phyloP scores from a whole-genome alignment of 352 stramenopile genomes.

The Pythium guiyangense region DNA sequence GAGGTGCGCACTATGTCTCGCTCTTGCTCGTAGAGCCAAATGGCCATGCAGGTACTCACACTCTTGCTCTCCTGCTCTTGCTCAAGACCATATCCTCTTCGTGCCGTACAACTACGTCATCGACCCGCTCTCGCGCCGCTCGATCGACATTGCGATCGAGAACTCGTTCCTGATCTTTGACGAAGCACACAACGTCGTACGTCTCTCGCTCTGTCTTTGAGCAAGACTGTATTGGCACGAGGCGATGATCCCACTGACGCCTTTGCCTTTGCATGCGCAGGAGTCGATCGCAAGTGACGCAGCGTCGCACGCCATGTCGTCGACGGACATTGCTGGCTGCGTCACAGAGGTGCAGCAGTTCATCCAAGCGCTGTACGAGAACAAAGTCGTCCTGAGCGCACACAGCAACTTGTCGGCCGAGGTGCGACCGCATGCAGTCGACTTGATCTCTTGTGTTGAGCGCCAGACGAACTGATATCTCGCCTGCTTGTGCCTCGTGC shows the following conservation, averaged over 20 bases:
- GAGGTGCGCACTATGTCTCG: conserved; percentile 83
- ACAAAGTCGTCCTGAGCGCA: too few relatives aligned
- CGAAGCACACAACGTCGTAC: conserved; percentile 99
- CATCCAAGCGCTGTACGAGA: too few relatives aligned
- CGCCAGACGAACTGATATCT: neutral
- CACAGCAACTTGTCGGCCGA: conserved; percentile 58
- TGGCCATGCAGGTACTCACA: too few relatives aligned
- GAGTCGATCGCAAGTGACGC: conserved; percentile 91
- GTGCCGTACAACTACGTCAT: too few relatives aligned
- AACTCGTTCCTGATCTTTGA: too few relatives aligned
- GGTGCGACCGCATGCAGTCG: conserved; percentile 18
- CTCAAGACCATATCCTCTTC: too few relatives aligned
- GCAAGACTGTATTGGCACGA: neutral
- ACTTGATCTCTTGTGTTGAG: too few relatives aligned
- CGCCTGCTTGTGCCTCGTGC: neutral
- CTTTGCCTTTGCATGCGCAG: conserved; percentile 14
- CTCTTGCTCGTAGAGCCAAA: too few relatives aligned
- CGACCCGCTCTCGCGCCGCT: too few relatives aligned
- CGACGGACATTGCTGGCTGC: conserved; percentile 77
- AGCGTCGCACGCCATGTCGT: conserved; percentile 95
- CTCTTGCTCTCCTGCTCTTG: too few relatives aligned
- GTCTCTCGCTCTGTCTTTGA: conserved; percentile 13
- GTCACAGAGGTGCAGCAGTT: too few relatives aligned
- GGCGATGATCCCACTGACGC: neutral
- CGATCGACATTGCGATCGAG: too few relatives aligned